These are phyloP conservation scores for Mariannaea elegans DNA, from an alignment of 2,329 filamentous ascomycete species.

Conservation along the genomic window DNA sequence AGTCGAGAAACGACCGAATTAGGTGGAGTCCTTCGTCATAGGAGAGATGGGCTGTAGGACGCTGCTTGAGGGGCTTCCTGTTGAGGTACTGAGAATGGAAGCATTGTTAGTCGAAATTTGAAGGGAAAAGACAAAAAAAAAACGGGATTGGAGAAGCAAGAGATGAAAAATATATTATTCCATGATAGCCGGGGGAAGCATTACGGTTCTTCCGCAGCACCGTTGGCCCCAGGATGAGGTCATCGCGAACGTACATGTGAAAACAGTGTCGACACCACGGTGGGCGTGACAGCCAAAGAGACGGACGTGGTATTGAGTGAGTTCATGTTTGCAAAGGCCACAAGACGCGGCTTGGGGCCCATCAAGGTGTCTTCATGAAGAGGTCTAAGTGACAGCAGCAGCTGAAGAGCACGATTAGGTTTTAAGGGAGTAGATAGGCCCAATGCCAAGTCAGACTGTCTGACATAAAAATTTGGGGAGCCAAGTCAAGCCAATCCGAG, in stretches of 20 bases:
- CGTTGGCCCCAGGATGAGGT: not conserved
- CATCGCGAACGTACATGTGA: conserved; percentile 72
- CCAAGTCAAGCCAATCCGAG: not conserved
- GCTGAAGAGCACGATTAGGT: not conserved
- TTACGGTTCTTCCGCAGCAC: not conserved
- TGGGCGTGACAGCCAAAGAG: conserved; percentile 84
- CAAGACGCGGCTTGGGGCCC: conserved; percentile 23
- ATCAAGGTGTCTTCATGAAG: conserved; percentile 9
- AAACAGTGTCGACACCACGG: conserved; percentile 85
- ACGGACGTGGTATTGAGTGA: conserved; percentile 82
- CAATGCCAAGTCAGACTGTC: not conserved
- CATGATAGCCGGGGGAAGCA: not conserved
- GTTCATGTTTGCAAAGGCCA: conserved; percentile 49
- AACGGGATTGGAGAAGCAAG: not conserved
- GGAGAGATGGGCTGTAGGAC: conserved; percentile 88
- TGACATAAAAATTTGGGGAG: not conserved
- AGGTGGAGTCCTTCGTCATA: conserved; percentile 94
- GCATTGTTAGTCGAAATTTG: conserved; percentile 14
- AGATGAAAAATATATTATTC: not conserved
- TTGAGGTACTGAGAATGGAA: conserved; percentile 75
- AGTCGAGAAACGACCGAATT: conserved; percentile 84
- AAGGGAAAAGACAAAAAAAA: not conserved
- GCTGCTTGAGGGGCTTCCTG: conserved; percentile 76
- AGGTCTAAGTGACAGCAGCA: not conserved
- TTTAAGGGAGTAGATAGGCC: not conserved